Conservation (phyloP, 1,139 yeast species). For the Yamadazyma kanchanaburiensis region DNA sequence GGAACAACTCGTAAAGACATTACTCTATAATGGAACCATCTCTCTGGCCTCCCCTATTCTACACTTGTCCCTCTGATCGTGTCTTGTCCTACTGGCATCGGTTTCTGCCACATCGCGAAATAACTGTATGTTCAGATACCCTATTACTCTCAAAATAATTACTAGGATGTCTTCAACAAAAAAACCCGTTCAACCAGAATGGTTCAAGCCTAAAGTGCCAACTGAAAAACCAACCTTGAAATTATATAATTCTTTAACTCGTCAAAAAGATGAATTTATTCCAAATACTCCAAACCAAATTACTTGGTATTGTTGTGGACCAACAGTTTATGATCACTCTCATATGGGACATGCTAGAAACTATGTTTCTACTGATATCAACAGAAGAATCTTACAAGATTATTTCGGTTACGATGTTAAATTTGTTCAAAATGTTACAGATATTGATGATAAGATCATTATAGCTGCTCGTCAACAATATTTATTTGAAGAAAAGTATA, state of each 20-base stretch:
- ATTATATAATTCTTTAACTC: conserved; percentile 76
- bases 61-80: no score
- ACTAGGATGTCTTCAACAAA: conserved; percentile 24
- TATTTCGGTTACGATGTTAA: conserved; percentile 85
- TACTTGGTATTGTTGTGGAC: conserved; percentile 98
- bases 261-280: conserved; percentile 71
- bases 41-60: neutral
- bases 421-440: conserved; percentile 95
- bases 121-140: conserved; percentile 9
- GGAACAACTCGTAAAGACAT: no score
- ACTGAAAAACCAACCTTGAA: conserved; percentile 17
- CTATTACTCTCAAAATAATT: conserved; percentile 8
- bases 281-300: conserved; percentile 63
- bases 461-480: conserved; percentile 89
- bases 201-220: conserved; percentile 28
- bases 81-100: no score
- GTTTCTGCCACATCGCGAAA: conserved; percentile 2
- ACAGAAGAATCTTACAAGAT: conserved; percentile 81
- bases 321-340: conserved; percentile 94
- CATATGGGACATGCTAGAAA: conserved; percentile 99
- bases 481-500: conserved; percentile 60
- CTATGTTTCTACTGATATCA: conserved; percentile 91
- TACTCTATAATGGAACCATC: no score
- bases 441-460: conserved; percentile 95
- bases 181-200: conserved; percentile 36